These are phyloP conservation scores for Umbelopsis sp. DNA, from an alignment of 371 early-diverging fungal species.

Conservation along the genomic window DNA sequence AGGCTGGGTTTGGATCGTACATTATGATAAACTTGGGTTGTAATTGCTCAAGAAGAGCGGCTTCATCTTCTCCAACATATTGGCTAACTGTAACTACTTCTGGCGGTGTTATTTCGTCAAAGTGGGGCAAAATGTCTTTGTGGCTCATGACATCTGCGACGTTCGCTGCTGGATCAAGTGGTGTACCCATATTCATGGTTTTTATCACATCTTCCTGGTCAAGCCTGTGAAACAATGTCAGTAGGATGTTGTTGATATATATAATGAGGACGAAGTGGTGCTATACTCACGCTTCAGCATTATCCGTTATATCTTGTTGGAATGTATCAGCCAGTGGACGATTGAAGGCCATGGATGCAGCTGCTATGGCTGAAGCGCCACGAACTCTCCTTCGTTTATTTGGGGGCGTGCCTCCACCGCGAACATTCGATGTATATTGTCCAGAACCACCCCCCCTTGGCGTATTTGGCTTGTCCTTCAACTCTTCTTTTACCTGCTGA, in stretches of 20 bases:
- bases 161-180: neutral
- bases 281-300: neutral
- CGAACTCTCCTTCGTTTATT: conserved; percentile 82
- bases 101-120: conserved; percentile 33
- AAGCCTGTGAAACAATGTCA: neutral
- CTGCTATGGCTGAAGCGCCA: conserved; percentile 62
- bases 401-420: conserved; percentile 49
- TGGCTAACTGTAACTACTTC: conserved; percentile 64
- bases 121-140: conserved; percentile 40
- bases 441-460: neutral
- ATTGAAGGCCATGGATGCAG: conserved; percentile 28
- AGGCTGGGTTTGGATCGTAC: conserved; percentile 88
- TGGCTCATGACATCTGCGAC: neutral
- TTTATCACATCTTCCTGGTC: neutral
- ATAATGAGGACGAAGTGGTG: no score
- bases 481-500: conserved; percentile 17
- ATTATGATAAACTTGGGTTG: conserved; percentile 84
- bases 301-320: conserved; percentile 32
- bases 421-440: neutral
- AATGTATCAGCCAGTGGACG: conserved; percentile 33
- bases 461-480: neutral
- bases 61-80: conserved; percentile 58
- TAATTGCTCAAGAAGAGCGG: conserved; percentile 63
- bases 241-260: no score
- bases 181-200: neutral